These are phyloP conservation scores for Fragaria nilgerrensis DNA, from an alignment of 306 rosid species.

Conservation along the genomic window DNA sequence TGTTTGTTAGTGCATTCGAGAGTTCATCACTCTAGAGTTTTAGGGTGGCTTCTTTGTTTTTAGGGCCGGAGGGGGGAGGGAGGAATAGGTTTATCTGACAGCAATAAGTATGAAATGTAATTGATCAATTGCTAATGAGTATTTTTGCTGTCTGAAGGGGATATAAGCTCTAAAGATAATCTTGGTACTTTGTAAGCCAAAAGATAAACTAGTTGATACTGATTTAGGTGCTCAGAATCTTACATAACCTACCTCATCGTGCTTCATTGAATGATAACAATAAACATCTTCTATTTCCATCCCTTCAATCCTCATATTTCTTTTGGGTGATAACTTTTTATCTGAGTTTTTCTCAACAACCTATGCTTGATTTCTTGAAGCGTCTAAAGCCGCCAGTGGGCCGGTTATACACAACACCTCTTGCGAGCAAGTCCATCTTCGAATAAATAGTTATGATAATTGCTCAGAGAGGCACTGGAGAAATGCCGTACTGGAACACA, in stretches of 20 bases:
- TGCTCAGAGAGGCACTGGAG: constrained; percentile 51
- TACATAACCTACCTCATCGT: neutral
- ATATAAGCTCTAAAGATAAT: neutral
- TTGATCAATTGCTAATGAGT: neutral
- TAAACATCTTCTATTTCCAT: neutral
- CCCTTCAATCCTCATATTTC: constrained; percentile 1
- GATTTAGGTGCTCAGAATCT: neutral
- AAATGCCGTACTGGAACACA: constrained; percentile 46
- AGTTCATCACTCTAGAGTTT: neutral
- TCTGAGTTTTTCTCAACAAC: constrained; percentile 11
- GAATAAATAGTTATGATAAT: constrained; percentile 24
- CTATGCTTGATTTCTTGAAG: constrained; percentile 46
- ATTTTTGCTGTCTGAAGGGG: neutral
- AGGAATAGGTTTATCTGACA: neutral
- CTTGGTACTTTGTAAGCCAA: neutral
- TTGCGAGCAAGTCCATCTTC: constrained; percentile 26
- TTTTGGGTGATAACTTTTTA: neutral
- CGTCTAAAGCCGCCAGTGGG: constrained; percentile 33
- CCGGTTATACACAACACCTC: constrained; percentile 35
- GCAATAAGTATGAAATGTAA: neutral
- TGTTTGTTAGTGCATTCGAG: neutral
- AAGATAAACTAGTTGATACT: neutral
- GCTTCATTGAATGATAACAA: neutral
- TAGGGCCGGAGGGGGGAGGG: neutral
- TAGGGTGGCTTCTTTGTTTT: neutral